phyloP scores from a whole-genome alignment of 1,284 basidiomycete species.

The Porogramme epimiltina region DNA sequence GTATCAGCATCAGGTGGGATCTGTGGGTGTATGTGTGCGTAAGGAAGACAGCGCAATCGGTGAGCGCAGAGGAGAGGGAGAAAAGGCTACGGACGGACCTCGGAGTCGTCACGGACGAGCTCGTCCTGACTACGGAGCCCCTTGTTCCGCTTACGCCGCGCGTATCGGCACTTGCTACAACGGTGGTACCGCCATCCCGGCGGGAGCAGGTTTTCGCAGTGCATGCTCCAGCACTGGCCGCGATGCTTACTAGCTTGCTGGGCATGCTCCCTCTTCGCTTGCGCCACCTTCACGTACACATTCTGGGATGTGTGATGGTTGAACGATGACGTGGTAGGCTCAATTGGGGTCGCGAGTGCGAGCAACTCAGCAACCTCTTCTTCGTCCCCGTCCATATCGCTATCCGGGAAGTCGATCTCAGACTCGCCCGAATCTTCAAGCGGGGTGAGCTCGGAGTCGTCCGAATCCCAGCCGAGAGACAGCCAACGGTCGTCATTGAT shows the following conservation, averaged over 20 bases:
- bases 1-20: slow-evolving; percentile 27
- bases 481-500: background rate
- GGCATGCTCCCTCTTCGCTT: background rate
- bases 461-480: slow-evolving; percentile 19
- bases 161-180: slow-evolving; percentile 36
- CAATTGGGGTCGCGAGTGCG: too few relatives aligned
- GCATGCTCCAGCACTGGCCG: slow-evolving; percentile 13
- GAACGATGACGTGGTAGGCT: background rate
- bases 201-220: slow-evolving; percentile 20
- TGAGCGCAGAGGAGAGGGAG: background rate
- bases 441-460: slow-evolving; percentile 27
- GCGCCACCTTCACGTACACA: too few relatives aligned
- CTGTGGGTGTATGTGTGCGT: background rate
- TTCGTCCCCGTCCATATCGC: slow-evolving; percentile 9
- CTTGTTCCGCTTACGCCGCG: slow-evolving; percentile 20
- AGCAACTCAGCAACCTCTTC: background rate
- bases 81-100: background rate
- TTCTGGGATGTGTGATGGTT: too few relatives aligned
- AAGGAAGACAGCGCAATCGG: background rate
- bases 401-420: slow-evolving; percentile 17
- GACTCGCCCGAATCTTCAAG: slow-evolving; percentile 24
- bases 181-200: slow-evolving; percentile 29
- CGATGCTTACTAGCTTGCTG: slow-evolving; percentile 8
- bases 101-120: background rate
- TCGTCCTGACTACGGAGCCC: background rate